Conservation (phyloP, 2,329 filamentous ascomycete genomes). For the Cordyceps sp. region DNA sequence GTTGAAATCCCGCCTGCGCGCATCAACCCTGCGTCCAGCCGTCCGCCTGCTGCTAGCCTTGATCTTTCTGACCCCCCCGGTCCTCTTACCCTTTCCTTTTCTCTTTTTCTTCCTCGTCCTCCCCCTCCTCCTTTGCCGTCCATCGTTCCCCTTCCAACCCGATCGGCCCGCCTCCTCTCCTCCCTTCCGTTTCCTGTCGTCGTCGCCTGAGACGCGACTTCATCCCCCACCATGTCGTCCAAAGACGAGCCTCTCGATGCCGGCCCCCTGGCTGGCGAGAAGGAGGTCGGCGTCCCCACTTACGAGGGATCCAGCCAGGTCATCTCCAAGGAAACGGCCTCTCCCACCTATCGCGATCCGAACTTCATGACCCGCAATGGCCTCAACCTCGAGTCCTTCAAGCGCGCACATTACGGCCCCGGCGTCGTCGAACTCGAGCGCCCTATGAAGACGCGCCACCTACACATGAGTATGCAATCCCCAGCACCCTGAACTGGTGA, state of each 20-base stretch:
- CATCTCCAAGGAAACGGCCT: constrained; percentile 2
- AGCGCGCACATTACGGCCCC: constrained; percentile 15
- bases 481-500: too few relatives aligned
- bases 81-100: neutral
- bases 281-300: constrained; percentile 5
- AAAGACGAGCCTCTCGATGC: constrained; percentile 5
- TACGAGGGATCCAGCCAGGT: constrained; percentile 6
- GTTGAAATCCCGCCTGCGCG: neutral
- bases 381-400: constrained; percentile 21
- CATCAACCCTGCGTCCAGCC: neutral
- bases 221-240: constrained; percentile 5
- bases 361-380: constrained; percentile 20
- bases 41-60: too few relatives aligned
- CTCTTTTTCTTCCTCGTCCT: neutral
- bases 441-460: constrained; percentile 34
- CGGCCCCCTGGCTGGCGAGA: constrained; percentile 5
- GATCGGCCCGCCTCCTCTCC: neutral
- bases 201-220: too few relatives aligned
- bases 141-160: neutral
- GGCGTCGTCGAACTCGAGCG: constrained; percentile 20
- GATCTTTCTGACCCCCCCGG: neutral
- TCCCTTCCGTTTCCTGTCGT: too few relatives aligned
- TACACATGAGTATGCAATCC: too few relatives aligned
- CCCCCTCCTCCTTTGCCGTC: neutral
- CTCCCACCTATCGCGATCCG: constrained; percentile 5